These are phyloP conservation scores for Phaffomyces antillensis DNA, from an alignment of 805 yeast genomes.

Conservation along the genomic window DNA sequence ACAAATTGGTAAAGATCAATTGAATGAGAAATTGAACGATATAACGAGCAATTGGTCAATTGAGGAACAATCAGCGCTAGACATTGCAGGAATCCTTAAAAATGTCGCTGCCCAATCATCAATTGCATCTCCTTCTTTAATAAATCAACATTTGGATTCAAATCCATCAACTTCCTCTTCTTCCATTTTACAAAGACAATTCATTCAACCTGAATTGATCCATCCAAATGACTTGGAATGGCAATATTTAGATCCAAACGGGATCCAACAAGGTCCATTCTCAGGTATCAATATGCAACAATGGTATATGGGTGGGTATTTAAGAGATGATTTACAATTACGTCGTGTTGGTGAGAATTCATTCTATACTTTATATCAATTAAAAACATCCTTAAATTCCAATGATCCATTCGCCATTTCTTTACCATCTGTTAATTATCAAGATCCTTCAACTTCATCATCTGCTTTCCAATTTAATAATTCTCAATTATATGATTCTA, in stretches of 20 bases:
- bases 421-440: slow-evolving; percentile 25
- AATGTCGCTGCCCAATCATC: slow-evolving; percentile 10
- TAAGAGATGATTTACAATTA: slow-evolving; percentile 46
- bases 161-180: slow-evolving; percentile 1
- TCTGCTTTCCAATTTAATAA: slow-evolving; percentile 1
- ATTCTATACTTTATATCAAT: slow-evolving; percentile 45
- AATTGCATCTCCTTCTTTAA: neutral
- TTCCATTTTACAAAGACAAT: slow-evolving; percentile 1
- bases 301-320: slow-evolving; percentile 62
- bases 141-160: neutral
- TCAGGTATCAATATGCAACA: slow-evolving; percentile 66
- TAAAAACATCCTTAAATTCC: slow-evolving; percentile 42
- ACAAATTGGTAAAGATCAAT: slow-evolving; percentile 9
- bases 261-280: slow-evolving; percentile 78
- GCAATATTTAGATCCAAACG: slow-evolving; percentile 67
- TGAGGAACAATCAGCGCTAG: slow-evolving; percentile 18
- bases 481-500: neutral
- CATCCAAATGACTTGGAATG: slow-evolving; percentile 46
- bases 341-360: slow-evolving; percentile 49
- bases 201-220: slow-evolving; percentile 15
- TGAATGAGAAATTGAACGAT: slow-evolving; percentile 14
- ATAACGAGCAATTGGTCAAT: slow-evolving; percentile 16
- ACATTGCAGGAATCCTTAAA: slow-evolving; percentile 18
- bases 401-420: slow-evolving; percentile 68
- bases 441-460: slow-evolving; percentile 3